These are phyloP conservation scores for Hymenochaete sp. DNA, from an alignment of 1,284 basidiomycete genomes.

Conservation along the genomic window DNA sequence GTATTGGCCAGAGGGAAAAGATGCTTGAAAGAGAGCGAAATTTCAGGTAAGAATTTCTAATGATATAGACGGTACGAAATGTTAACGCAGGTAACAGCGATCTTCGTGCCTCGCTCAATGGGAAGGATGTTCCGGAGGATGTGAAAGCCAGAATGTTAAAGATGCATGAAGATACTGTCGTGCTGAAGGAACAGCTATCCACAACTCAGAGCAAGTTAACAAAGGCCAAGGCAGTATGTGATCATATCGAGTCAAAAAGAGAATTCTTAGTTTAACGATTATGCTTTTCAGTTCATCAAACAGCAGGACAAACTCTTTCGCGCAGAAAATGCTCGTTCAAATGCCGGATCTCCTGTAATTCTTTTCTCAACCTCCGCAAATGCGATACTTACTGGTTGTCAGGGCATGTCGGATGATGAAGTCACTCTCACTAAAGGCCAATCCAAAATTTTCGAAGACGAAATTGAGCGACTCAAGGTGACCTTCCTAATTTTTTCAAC, in stretches of 20 bases:
- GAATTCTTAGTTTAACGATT: conserved; percentile 4
- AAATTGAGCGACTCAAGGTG: conserved; percentile 57
- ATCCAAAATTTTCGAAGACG: conserved; percentile 64
- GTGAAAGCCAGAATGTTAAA: conserved; percentile 68
- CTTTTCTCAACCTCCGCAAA: neutral
- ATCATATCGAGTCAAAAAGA: neutral
- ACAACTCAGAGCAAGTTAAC: conserved; percentile 68
- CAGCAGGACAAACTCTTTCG: conserved; percentile 85
- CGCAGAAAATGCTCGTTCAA: conserved; percentile 43
- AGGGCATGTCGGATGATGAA: conserved; percentile 62
- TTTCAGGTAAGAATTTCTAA: conserved; percentile 47
- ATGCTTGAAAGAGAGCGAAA: conserved; percentile 76
- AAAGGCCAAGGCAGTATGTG: conserved; percentile 68
- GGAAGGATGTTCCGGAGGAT: conserved; percentile 72
- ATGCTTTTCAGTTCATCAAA: conserved; percentile 68
- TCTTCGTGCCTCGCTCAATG: conserved; percentile 61
- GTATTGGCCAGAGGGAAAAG: conserved; percentile 76
- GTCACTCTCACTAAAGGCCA: conserved; percentile 61
- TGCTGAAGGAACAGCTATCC: conserved; percentile 64
- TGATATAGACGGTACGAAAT: conserved; percentile 5
- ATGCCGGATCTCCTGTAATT: conserved; percentile 18
- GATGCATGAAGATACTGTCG: conserved; percentile 70
- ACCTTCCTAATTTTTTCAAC: conserved; percentile 14
- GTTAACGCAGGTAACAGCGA: conserved; percentile 38
- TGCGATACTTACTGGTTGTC: conserved; percentile 15